Base-by-base conservation (phyloP, 1,284 basidiomycete species). In the Inonotus obliquus region DNA sequence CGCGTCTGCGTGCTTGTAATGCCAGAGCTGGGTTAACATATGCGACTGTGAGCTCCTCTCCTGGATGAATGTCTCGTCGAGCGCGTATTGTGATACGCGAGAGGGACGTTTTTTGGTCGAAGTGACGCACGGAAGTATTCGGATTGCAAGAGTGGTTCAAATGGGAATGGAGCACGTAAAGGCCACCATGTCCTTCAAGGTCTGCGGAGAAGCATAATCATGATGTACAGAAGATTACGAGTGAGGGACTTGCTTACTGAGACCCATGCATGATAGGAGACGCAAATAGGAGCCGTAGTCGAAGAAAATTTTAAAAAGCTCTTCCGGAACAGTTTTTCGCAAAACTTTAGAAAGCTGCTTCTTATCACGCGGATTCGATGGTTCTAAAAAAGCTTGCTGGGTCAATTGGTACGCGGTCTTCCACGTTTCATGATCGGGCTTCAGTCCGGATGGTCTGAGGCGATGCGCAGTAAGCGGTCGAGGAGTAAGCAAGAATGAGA, bases 161-260 rank as follows among this genome's bases (percentile, higher is more conserved):
- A 70, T 95, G 92, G 1, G 91, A 89, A 72, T 96, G 93, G 9
- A 96, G 80, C 6, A 82, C 80, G 73, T 95, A 96, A 10, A 96
- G 76, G 1, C 92, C 94, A 4, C 94, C 94, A 64, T 93, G 91
- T 2, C 87, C 84, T 74, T 96, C 94, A 62, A 93, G 78, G 71
- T 95, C 89, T 91, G 65, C 14, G 13, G 19, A 58, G 59, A 35
- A 60, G 48, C 27, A 23, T n/a, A 14, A 49, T 49, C 51, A n/a
- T 37, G 10, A 39, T 35, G 59, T 52, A 54, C 39, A 55, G 14
- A 44, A 32, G 9, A 49, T 21, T 10, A 23, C 23, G 48, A 49
- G 27, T 49, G 23, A 25, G 10, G 29, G 9, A n/a, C 55, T 21
- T 17, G 77, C 84, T 61, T 62, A 91, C 89, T 96, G 58, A 96